These are phyloP conservation scores for Zygoascus meyerae DNA, from an alignment of 1,139 yeast species.

Conservation along the genomic window DNA sequence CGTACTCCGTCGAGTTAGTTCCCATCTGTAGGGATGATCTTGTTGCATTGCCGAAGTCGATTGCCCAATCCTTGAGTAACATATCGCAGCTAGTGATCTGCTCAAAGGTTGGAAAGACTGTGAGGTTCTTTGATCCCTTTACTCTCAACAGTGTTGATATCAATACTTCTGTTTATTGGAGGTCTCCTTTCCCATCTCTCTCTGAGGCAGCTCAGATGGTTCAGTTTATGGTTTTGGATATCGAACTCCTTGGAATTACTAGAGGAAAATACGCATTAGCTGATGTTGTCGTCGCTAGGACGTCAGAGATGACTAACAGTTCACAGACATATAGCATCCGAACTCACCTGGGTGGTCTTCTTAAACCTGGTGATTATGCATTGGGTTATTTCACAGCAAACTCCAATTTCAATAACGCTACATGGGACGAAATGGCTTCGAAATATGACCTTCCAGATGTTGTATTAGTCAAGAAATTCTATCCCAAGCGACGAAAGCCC, in stretches of 20 bases:
- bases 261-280: constrained; percentile 82
- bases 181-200: constrained; percentile 74
- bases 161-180: constrained; percentile 74
- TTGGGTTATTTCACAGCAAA: constrained; percentile 82
- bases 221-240: constrained; percentile 90
- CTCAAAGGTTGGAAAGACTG: constrained; percentile 68
- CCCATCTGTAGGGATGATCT: constrained; percentile 98
- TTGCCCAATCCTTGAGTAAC: constrained; percentile 82
- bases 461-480: constrained; percentile 83
- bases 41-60: constrained; percentile 76
- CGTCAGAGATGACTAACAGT: constrained; percentile 76
- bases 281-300: constrained; percentile 83
- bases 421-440: constrained; percentile 67
- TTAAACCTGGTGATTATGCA: constrained; percentile 94
- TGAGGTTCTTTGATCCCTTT: constrained; percentile 81
- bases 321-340: constrained; percentile 75
- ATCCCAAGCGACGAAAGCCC: constrained; percentile 72
- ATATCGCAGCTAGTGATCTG: constrained; percentile 81
- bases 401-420: constrained; percentile 78
- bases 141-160: constrained; percentile 80
- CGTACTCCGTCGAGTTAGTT: constrained; percentile 88
- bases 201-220: constrained; percentile 70
- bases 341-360: constrained; percentile 85
- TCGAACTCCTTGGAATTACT: constrained; percentile 84
- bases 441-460: constrained; percentile 64